Evolutionary conservation across 2,329 filamentous ascomycete genomes (phyloP), one percentile per base, ranked within the genome.

Genomic region (Beauveria australis): DNA sequence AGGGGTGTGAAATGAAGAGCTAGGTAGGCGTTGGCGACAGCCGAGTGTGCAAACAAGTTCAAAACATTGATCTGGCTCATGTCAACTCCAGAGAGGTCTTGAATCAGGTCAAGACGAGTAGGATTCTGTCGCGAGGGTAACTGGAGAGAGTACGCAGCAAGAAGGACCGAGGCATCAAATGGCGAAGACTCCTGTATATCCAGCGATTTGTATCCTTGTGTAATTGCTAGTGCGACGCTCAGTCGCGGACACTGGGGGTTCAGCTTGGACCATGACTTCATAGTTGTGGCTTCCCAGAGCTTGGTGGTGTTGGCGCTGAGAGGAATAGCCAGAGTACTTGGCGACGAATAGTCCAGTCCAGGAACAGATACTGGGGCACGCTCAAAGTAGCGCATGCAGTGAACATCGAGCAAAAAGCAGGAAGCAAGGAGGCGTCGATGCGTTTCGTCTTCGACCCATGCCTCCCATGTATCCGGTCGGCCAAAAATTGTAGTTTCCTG

Each of bases 1-100:
- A 86, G 76, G n/a, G 83, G 83, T 0, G 82, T 84, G 66, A 82
- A 74, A 64, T 84, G 76, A 1, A 86, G 72, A 1, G 83, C 81
- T 19, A 85, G 71, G 67, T 84, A 85, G 0, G 80, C 79, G 67
- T 81, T 79, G 53, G 77, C 79, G 19, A 77, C 70, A 16, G 77
- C 72, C 14, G 75, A 79, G 54, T 65, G 66, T 1, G 76, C 69
- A 66, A 84, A 85, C 19, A 82, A 67, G 60, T 61, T 67, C 40
- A 68, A 67, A 59, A 81, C 70, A 41, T 63, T 64, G 33, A 70
- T 63, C 26, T 66, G 62, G 22, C 66, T 65, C n/a, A 62, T 63
- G 43, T 66, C 67, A 16, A 70, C 63, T 18, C 61, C 55, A 4
- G 66, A 65, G 9, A 64, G 61, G 47, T 72, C 65, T 7, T 68